A percentile compares a stretch with the other conserved stretches of the same genome.
These are phyloP conservation scores for Pachysandra terminalis DNA, from an alignment of 164 flowering plant species.

Conservation along the genomic window DNA sequence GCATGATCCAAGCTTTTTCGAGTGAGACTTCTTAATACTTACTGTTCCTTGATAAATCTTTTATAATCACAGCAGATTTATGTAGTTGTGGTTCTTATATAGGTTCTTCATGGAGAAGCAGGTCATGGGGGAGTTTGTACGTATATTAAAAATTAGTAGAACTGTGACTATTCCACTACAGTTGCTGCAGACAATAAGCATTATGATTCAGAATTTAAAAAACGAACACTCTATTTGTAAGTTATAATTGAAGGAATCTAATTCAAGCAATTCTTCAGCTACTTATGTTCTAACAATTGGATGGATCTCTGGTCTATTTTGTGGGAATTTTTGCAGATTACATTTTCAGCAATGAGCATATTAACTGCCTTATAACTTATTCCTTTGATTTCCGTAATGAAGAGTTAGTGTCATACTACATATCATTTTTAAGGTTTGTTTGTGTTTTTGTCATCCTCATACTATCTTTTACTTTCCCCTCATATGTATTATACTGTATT, in stretches of 20 bases:
- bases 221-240: slow-evolving; percentile 95
- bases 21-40: slow-evolving; percentile 50
- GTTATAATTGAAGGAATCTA: slow-evolving; percentile 23
- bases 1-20: slow-evolving; percentile 84
- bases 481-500: neutral
- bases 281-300: neutral
- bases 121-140: slow-evolving; percentile 89
- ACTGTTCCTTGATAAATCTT: neutral
- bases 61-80: neutral
- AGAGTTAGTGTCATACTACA: slow-evolving; percentile 89
- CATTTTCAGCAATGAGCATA: slow-evolving; percentile 90
- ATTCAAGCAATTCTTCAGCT: slow-evolving; percentile 1
- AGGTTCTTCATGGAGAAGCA: slow-evolving; percentile 99
- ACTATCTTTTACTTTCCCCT: neutral
- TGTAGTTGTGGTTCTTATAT: slow-evolving; percentile 15
- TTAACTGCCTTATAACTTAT: slow-evolving; percentile 84
- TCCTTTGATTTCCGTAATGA: slow-evolving; percentile 89
- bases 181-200: slow-evolving; percentile 92
- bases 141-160: slow-evolving; percentile 67
- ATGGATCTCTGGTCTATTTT: slow-evolving; percentile 10
- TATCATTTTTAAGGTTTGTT: slow-evolving; percentile 87
- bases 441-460: neutral
- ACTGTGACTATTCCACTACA: slow-evolving; percentile 70
- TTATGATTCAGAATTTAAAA: slow-evolving; percentile 93
- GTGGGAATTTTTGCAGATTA: slow-evolving; percentile 64